A percentile compares a stretch with the other conserved stretches of the same genome.
These are phyloP conservation scores for Quercus tomentella DNA, from an alignment of 331 rosid species.

Conservation along the genomic window DNA sequence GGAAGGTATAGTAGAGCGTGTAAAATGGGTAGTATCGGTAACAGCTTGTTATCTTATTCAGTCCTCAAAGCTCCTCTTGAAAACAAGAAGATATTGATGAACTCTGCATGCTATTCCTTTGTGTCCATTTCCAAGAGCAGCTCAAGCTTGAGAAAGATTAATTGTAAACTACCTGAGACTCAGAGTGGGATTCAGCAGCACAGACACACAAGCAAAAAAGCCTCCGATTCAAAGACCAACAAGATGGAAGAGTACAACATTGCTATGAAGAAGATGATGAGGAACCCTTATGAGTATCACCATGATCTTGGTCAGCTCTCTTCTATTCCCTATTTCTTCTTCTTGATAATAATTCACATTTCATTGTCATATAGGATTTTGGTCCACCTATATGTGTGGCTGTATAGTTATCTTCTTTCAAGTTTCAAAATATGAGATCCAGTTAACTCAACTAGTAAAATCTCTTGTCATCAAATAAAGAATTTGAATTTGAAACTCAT, in stretches of 20 bases:
- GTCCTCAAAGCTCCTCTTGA: slow-evolving; percentile 30
- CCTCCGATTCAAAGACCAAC: slow-evolving; percentile 41
- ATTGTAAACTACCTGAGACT: slow-evolving; percentile 52
- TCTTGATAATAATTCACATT: slow-evolving; percentile 1
- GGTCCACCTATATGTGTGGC: neutral
- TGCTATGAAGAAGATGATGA: slow-evolving; percentile 93
- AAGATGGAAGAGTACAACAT: slow-evolving; percentile 72
- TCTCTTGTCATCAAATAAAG: too few relatives aligned
- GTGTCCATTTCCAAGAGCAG: slow-evolving; percentile 1
- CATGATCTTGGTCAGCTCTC: slow-evolving; percentile 80
- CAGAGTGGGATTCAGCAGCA: slow-evolving; percentile 53
- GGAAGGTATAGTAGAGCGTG: neutral
- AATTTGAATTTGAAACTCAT: too few relatives aligned
- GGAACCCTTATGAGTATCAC: slow-evolving; percentile 89
- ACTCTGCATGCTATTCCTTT: slow-evolving; percentile 14
- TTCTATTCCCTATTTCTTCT: neutral
- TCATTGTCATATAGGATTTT: neutral
- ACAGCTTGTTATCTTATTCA: slow-evolving; percentile 25
- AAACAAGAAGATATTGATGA: slow-evolving; percentile 22
- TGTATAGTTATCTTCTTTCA: neutral
- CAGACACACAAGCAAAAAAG: slow-evolving; percentile 25
- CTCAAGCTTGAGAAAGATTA: slow-evolving; percentile 26
- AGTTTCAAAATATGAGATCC: neutral
- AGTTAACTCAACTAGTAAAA: neutral
- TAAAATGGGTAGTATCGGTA: slow-evolving; percentile 40